phyloP scores from a whole-genome alignment of 2,329 filamentous ascomycete species.

The Fusarium globosum region DNA sequence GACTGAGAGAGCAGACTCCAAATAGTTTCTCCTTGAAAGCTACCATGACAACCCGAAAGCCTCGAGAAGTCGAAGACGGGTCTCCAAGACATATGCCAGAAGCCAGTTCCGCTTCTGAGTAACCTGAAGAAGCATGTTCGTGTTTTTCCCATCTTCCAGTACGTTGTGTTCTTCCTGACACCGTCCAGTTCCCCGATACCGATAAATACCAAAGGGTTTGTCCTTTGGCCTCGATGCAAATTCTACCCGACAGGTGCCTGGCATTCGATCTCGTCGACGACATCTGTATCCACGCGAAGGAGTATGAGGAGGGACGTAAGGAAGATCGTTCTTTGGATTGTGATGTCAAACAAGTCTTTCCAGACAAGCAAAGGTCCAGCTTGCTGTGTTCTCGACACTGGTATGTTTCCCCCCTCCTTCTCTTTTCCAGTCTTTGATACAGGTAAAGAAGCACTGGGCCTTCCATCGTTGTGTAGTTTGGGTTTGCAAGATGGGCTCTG shows the following conservation, averaged over 20 bases:
- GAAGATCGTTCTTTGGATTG: rapidly evolving
- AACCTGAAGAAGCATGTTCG: rapidly evolving
- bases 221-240: background rate
- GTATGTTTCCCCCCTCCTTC: too few relatives aligned
- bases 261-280: background rate
- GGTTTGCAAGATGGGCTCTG: too few relatives aligned
- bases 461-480: too few relatives aligned
- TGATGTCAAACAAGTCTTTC: background rate
- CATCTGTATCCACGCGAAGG: background rate
- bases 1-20: background rate
- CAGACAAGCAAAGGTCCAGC: background rate
- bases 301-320: rapidly evolving
- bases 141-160: background rate
- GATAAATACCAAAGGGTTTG: rapidly evolving
- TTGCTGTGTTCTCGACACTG: too few relatives aligned
- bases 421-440: background rate
- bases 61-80: background rate
- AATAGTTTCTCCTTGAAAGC: background rate
- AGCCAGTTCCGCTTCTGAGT: background rate
- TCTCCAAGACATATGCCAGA: rapidly evolving
- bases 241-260: too few relatives aligned
- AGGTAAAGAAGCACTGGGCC: background rate
- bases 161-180: background rate
- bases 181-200: background rate
- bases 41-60: background rate